Evolutionary conservation across 768 basidiomycete species (phyloP), one percentile per base, ranked within the genome.

Genomic region (Mycena rosella): DNA sequence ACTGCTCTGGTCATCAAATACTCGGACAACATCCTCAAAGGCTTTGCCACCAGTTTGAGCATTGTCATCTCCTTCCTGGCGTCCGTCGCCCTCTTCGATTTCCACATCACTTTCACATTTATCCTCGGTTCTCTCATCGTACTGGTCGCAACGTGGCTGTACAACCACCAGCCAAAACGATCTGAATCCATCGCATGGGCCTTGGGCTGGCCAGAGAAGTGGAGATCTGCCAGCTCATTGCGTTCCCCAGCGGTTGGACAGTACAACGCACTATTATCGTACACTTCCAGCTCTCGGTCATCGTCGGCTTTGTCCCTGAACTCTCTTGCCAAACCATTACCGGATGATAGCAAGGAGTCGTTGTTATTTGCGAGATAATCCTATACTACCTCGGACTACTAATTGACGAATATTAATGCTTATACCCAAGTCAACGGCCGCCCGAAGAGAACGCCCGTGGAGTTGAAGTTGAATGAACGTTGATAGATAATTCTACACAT

Each of bases 1-100:
- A 98, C 96, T 7, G 96, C 96, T 2, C 82, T 97, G 79, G 96
- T 97, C 42, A 97, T 97, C 86, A 94, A 96, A 76, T 96, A 96
- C 77, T 91, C 93, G 52, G 94, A 95, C 78, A 96, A 96, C 79
- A 93, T 92, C 70, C 84, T 93, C 77, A 96, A 96, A 80, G 97
- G 97, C 36, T 98, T 99, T 75, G 97, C 97, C 14, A 98, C 97
- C 5, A 94, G 92, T 69, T 84, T 99, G 68, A 93, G 92, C 79
- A 98, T 98, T 78, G 91, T 98, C 75, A 89, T 98, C 68, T 96
- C 96, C 27, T 99, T 98, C 88, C 84, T 96, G 62, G 96, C 93
- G 3, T 96, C 94, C 6, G 91, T 98, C 58, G 89, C 89, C 24
- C 88, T 98, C 40, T 98, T 99, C 86, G 83, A 93, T 77, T 96